Percentiles rank a stretch among this genome's conserved stretches.
These are phyloP conservation scores for Aspergillus incahuasiensis DNA, from an alignment of 495 filamentous ascomycete genomes.

Conservation along the genomic window DNA sequence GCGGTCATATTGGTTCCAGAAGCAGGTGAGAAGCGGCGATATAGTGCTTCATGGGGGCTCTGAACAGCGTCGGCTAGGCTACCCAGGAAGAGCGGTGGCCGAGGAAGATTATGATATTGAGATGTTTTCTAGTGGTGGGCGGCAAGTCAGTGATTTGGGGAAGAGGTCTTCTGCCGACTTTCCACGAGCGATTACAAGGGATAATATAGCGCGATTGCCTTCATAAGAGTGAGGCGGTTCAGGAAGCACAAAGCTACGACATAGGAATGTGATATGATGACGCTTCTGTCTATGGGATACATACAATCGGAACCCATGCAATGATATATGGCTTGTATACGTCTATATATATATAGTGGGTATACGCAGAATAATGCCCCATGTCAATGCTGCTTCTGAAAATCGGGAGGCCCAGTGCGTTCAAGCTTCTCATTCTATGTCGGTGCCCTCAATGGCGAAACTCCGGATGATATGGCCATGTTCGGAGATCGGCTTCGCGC, in stretches of 20 bases:
- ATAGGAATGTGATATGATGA: background rate
- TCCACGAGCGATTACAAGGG: conserved; percentile 12
- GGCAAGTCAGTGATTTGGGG: background rate
- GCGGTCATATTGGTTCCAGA: conserved; percentile 25
- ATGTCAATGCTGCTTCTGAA: background rate
- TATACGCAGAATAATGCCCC: background rate
- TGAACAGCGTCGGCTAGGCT: background rate
- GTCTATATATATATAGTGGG: background rate
- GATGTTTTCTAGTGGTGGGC: background rate
- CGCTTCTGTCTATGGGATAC: background rate
- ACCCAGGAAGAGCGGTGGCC: background rate
- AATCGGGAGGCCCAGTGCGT: no score
- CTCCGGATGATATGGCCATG: no score
- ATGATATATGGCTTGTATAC: background rate
- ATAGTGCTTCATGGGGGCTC: conserved; percentile 9
- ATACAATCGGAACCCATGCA: background rate
- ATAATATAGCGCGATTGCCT: background rate
- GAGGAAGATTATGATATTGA: conserved; percentile 1
- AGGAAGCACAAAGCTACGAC: background rate
- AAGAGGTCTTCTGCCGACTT: conserved; percentile 1
- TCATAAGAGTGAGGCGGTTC: background rate
- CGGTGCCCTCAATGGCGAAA: no score
- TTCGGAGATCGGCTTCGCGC: no score
- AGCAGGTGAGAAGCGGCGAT: conserved; percentile 13
- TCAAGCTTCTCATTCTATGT: no score